A percentile compares a stretch with the other conserved stretches of the same genome.
phyloP scores from a whole-genome alignment of 23 red algal genomes.

The Pyropia yezoensis region DNA sequence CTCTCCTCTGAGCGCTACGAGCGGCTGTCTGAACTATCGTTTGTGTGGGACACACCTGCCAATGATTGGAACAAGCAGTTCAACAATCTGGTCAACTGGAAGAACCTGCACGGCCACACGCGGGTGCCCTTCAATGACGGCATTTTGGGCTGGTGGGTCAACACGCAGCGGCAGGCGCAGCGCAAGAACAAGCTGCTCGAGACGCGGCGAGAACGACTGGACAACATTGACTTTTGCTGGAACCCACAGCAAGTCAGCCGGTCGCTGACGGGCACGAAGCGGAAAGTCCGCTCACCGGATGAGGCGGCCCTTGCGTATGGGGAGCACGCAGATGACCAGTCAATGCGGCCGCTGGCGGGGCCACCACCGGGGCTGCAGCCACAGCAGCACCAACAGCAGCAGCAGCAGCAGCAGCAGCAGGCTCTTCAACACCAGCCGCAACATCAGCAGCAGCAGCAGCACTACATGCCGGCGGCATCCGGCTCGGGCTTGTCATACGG shows the following conservation, averaged over 20 bases:
- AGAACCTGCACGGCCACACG: slow-evolving; percentile 10
- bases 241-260: slow-evolving; percentile 20
- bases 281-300: too few species aligned
- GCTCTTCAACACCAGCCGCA: slow-evolving; percentile 6
- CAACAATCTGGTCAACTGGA: slow-evolving; percentile 19
- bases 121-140: slow-evolving; percentile 40
- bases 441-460: slow-evolving; percentile 18
- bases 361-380: too few species aligned
- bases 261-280: too few species aligned
- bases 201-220: slow-evolving; percentile 18
- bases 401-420: too few species aligned
- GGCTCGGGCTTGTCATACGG: background rate
- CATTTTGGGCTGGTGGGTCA: slow-evolving; percentile 40
- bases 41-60: slow-evolving; percentile 42
- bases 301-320: too few species aligned
- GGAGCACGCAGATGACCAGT: too few species aligned
- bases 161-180: slow-evolving; percentile 35
- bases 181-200: slow-evolving; percentile 28
- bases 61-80: slow-evolving; percentile 47
- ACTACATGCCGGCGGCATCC: slow-evolving; percentile 1
- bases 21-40: slow-evolving; percentile 14
- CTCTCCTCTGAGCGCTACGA: slow-evolving; percentile 16
- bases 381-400: too few species aligned
- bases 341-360: too few species aligned
- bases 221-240: slow-evolving; percentile 26